phyloP scores from a whole-genome alignment of 306 rosid genomes.

The Prunus davidiana region DNA sequence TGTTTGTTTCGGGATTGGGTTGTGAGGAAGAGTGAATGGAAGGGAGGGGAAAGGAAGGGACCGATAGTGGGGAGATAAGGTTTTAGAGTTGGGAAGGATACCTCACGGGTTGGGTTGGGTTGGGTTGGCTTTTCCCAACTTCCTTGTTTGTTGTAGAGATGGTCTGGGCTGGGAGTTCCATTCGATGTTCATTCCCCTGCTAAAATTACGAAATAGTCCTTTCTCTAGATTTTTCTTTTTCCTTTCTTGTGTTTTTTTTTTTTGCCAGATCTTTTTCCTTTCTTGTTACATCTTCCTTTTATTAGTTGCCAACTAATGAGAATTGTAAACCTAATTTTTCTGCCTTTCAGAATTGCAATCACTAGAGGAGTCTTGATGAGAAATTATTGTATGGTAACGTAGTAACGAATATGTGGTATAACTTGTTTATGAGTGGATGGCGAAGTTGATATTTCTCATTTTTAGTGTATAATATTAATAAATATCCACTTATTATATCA shows the following conservation, averaged over 20 bases:
- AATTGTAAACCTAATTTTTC: too few species aligned
- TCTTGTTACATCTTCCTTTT: neutral
- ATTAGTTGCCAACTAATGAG: too few species aligned
- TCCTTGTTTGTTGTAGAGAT: neutral
- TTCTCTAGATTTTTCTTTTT: neutral
- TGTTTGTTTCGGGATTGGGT: neutral
- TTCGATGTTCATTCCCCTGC: neutral
- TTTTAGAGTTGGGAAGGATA: slow-evolving; percentile 6
- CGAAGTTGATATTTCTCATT: too few species aligned
- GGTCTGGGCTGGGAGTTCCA: neutral
- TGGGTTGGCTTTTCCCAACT: neutral
- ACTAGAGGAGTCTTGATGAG: too few species aligned
- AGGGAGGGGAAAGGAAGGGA: neutral
- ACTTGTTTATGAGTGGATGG: too few species aligned
- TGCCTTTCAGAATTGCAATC: too few species aligned
- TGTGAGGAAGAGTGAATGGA: neutral
- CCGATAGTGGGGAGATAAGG: slow-evolving; percentile 36
- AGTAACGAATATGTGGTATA: too few species aligned
- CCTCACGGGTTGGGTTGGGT: slow-evolving; percentile 17
- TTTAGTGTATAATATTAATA: too few species aligned
- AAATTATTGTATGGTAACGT: too few species aligned
- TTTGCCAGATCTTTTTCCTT: neutral
- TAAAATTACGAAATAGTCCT: slow-evolving; percentile 6
- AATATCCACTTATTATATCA: too few species aligned
- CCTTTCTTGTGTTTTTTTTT: neutral